Conservation (phyloP, 1,139 yeast species). For the Magnusiomyces clavatus region DNA sequence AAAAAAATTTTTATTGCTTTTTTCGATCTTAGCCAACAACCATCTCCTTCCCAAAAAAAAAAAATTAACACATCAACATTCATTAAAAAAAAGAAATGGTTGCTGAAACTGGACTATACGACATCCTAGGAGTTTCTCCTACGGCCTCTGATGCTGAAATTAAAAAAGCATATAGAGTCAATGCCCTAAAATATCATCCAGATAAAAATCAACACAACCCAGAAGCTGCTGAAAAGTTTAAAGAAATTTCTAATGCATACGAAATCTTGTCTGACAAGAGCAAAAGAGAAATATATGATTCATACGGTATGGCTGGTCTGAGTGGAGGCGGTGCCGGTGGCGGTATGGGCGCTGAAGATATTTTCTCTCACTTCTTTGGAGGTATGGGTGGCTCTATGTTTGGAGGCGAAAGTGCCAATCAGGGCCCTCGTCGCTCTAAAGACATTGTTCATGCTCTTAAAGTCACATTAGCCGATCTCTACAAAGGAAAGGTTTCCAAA, state of each 20-base stretch:
- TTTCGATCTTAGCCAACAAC: not conserved
- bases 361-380: slow-evolving; percentile 86
- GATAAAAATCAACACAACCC: slow-evolving; percentile 67
- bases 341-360: slow-evolving; percentile 73
- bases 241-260: slow-evolving; percentile 76
- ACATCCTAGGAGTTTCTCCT: slow-evolving; percentile 70
- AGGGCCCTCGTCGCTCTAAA: slow-evolving; percentile 68
- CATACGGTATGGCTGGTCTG: slow-evolving; percentile 88
- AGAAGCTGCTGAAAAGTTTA: slow-evolving; percentile 91
- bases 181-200: slow-evolving; percentile 91
- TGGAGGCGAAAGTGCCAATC: slow-evolving; percentile 56
- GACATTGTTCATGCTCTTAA: slow-evolving; percentile 85
- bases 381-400: slow-evolving; percentile 34
- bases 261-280: slow-evolving; percentile 80
- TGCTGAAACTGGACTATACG: slow-evolving; percentile 84
- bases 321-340: slow-evolving; percentile 69
- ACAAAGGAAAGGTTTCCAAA: slow-evolving; percentile 69
- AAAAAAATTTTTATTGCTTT: not conserved
- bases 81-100: slow-evolving; percentile 49
- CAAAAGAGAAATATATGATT: slow-evolving; percentile 84
- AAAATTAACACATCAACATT: not conserved
- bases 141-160: slow-evolving; percentile 76
- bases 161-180: slow-evolving; percentile 90
- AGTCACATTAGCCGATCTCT: slow-evolving; percentile 80
- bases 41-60: not conserved